Evolutionary conservation across 495 filamentous ascomycete genomes (phyloP).

Genomic region (Talaromyces proteolyticus): DNA sequence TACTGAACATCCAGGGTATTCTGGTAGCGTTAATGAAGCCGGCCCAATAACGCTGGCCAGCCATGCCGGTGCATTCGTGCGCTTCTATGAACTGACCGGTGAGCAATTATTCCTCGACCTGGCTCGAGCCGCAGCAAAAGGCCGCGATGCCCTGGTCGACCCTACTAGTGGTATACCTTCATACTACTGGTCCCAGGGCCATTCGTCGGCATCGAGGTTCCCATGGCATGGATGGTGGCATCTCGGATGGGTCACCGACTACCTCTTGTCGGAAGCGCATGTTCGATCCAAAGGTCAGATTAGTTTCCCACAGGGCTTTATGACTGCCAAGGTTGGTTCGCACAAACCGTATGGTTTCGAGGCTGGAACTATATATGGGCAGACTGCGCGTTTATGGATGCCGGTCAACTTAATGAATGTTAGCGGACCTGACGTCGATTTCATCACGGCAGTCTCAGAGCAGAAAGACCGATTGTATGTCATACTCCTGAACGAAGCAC

Average conservation of each 20-base stretch:
- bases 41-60: neutral
- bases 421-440: neutral
- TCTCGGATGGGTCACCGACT: neutral
- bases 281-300: neutral
- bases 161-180: conserved; percentile 17
- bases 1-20: neutral
- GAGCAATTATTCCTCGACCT: conserved; percentile 27
- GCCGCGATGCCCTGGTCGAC: conserved; percentile 47
- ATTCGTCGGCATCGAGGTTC: conserved; percentile 44
- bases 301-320: neutral
- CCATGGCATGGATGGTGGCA: neutral
- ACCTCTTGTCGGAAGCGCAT: neutral
- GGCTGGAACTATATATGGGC: neutral
- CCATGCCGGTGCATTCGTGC: neutral
- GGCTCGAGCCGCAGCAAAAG: conserved; percentile 46
- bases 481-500: neutral
- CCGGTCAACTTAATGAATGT: neutral
- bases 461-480: neutral
- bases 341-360: neutral
- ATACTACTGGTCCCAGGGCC: conserved; percentile 37
- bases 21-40: neutral
- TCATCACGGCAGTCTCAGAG: neutral
- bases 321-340: neutral
- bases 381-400: neutral
- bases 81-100: neutral